Evolutionary conservation across 805 yeast species (phyloP), one percentile per base, ranked within the genome.

Genomic region (Yamadazyma sp.): DNA sequence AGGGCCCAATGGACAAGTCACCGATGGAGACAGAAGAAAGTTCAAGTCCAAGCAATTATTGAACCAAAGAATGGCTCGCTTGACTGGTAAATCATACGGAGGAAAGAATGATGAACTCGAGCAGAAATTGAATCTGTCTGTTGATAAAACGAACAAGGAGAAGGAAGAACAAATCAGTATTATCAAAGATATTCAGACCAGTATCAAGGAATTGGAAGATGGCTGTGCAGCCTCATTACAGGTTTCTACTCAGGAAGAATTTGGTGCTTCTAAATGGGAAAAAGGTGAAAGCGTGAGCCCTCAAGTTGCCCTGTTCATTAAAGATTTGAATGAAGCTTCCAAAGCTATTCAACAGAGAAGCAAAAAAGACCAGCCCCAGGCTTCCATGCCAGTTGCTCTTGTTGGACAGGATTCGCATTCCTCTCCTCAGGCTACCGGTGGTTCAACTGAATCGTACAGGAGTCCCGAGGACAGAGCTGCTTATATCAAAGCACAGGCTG

Each of bases 21-120:
- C 97, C 3, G 96, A 86, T 17, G 62, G 78, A 10, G 97, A 90
- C 55, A 75, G 84, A 42, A 76, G 84, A 46, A 84, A 84, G 50
- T 93, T 91, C 26, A 82, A 76, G 49, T 81, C 86, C 28, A 83
- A 84, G 54, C 95, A 91, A 27, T 64, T 80, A 40, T 69, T 93
- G 49, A 80, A 81, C 46, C 85, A 90, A 35, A 76, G 95, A 49
- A 89, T 91, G 95, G 95, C 96, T 19, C 87, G 91, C 3, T 73
- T 91, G 52, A 90, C 97, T 0, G 96, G 96, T 5, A 83, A 80
- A 52, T 33, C 53, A 8, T 28, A 24, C 6, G 64, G 64, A 21
- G 71, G 69, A 16, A 66, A 64, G 3, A 71, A 75, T 49, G 77
- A 78, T 26, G 75, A 70, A 36, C 73, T 78, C 35, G 87, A 82